These are phyloP conservation scores for Trifolium repens DNA, from an alignment of 306 rosid genomes.

Conservation along the genomic window DNA sequence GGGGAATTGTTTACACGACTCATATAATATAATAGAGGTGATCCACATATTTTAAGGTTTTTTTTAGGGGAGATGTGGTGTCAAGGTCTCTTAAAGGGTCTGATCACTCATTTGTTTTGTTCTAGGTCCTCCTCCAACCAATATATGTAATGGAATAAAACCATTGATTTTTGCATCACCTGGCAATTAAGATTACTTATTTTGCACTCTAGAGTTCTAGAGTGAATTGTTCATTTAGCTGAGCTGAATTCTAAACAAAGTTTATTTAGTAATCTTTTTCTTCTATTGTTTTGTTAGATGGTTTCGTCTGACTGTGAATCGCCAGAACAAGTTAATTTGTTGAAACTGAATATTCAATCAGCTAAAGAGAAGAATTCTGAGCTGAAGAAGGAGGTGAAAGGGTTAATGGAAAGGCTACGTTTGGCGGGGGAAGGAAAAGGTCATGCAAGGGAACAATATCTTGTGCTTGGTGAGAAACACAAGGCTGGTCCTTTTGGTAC, in stretches of 20 bases:
- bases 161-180: background rate
- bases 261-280: background rate
- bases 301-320: slow-evolving; percentile 61
- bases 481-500: slow-evolving; percentile 88
- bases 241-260: background rate
- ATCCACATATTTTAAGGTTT: too few species aligned
- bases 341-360: slow-evolving; percentile 58
- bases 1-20: background rate
- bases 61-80: background rate
- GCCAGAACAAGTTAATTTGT: slow-evolving; percentile 49
- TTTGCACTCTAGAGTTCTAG: background rate
- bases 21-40: background rate
- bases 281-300: slow-evolving; percentile 41
- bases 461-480: slow-evolving; percentile 65
- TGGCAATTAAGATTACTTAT: background rate
- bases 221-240: background rate
- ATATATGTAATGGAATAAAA: background rate
- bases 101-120: background rate
- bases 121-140: too few species aligned
- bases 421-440: slow-evolving; percentile 70
- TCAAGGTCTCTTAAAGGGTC: background rate
- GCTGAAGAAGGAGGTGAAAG: slow-evolving; percentile 59
- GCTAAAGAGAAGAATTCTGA: slow-evolving; percentile 57
- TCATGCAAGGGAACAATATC: slow-evolving; percentile 68
- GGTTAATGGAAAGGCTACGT: slow-evolving; percentile 61